A percentile compares a stretch with the other conserved stretches of the same genome.
phyloP scores from a whole-genome alignment of 208 protist species.

The Leishmania gerbilli region DNA sequence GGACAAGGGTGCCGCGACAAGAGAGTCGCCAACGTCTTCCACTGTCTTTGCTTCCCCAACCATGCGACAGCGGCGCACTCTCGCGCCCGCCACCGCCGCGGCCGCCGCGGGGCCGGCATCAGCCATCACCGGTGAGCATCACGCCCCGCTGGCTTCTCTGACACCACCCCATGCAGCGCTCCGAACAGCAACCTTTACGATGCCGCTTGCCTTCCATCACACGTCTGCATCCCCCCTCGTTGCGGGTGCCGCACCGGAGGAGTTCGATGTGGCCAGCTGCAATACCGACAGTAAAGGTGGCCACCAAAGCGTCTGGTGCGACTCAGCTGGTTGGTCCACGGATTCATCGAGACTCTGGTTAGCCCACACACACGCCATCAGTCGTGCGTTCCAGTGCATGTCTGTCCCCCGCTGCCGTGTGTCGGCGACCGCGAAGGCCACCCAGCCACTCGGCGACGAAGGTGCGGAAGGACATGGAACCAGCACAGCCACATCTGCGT shows the following conservation, averaged over 20 bases:
- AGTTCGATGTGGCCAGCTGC: background rate
- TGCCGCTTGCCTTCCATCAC: background rate
- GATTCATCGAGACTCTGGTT: slow-evolving; percentile 21
- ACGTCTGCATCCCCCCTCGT: background rate
- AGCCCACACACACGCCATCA: slow-evolving; percentile 31
- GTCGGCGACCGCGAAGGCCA: background rate
- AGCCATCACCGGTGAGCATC: background rate
- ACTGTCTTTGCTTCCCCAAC: slow-evolving; percentile 11
- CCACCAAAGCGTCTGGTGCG: background rate
- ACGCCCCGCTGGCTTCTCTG: background rate
- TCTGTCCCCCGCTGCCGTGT: background rate
- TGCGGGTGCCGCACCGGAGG: no score
- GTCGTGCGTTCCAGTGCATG: slow-evolving; percentile 12
- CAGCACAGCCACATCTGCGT: background rate
- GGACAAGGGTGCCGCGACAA: background rate
- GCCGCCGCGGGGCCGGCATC: background rate
- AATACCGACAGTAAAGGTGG: background rate
- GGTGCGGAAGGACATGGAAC: background rate
- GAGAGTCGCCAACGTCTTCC: background rate
- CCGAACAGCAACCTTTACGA: background rate
- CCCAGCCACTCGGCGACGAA: background rate
- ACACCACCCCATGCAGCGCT: background rate
- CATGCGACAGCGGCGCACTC: slow-evolving; percentile 7
- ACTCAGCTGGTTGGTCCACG: slow-evolving; percentile 18
- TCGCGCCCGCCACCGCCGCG: background rate